A percentile compares a stretch with the other conserved stretches of the same genome.
Conservation (phyloP, 106 monocot genomes). For the Dactylorhiza incarnata region DNA sequence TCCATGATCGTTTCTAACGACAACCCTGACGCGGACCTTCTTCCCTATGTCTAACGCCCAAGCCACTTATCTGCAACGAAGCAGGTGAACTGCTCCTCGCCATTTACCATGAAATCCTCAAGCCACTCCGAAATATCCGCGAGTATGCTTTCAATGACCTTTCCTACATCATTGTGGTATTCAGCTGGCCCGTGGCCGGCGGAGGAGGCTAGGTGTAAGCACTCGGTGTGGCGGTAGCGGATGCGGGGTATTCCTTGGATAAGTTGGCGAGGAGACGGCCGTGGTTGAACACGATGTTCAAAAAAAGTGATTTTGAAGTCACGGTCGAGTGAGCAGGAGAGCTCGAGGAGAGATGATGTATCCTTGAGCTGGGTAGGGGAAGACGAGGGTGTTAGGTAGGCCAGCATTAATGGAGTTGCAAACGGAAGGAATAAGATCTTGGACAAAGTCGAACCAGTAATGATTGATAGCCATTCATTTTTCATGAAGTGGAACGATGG, state of each 20-base stretch:
- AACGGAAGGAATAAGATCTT: too few relatives aligned
- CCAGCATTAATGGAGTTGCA: too few relatives aligned
- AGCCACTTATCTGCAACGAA: background rate
- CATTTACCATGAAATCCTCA: background rate
- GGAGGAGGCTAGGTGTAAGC: background rate
- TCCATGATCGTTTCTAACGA: too few relatives aligned
- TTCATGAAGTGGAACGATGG: too few relatives aligned
- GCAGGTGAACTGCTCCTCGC: background rate
- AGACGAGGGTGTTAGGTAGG: conserved; percentile 24
- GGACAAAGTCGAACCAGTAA: too few relatives aligned
- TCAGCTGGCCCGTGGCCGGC: background rate
- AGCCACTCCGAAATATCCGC: background rate
- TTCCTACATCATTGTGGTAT: background rate
- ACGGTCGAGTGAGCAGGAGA: conserved; percentile 24
- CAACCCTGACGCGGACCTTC: background rate
- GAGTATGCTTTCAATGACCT: background rate
- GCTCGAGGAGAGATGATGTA: conserved; percentile 54
- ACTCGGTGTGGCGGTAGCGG: background rate
- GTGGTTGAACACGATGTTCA: conserved; percentile 39
- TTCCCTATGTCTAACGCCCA: background rate
- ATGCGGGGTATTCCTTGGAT: background rate
- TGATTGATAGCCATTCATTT: too few relatives aligned
- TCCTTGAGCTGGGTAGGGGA: conserved; percentile 50
- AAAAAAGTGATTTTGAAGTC: conserved; percentile 50
- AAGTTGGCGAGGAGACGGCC: conserved; percentile 10